These are phyloP conservation scores for Cantharellus anzutake DNA, from an alignment of 768 basidiomycete genomes.

Conservation along the genomic window DNA sequence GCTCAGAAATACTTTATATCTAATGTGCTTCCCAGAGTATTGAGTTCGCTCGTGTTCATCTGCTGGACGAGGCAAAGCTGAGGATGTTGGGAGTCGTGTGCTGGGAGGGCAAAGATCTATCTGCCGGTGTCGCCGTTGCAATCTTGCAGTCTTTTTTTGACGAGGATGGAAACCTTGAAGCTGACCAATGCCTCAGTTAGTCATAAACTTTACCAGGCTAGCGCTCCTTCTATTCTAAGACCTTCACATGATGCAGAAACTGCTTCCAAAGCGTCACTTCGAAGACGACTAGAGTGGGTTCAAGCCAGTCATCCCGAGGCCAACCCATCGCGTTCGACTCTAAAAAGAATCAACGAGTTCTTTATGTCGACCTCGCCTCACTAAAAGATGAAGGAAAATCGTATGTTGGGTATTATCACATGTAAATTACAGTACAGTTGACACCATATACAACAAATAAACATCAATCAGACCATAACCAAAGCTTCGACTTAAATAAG, in stretches of 20 bases:
- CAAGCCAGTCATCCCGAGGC: slow-evolving; percentile 52
- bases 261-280: slow-evolving; percentile 39
- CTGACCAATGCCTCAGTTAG: neutral
- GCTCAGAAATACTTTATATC: slow-evolving; percentile 32
- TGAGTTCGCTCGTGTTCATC: slow-evolving; percentile 24
- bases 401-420: too few species aligned
- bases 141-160: slow-evolving; percentile 41
- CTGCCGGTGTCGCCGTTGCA: slow-evolving; percentile 43
- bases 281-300: slow-evolving; percentile 69
- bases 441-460: too few species aligned
- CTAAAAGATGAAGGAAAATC: too few species aligned
- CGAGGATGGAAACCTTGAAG: slow-evolving; percentile 22
- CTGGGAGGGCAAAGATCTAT: slow-evolving; percentile 37
- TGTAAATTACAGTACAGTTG: too few species aligned
- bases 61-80: slow-evolving; percentile 15
- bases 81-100: slow-evolving; percentile 31
- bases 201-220: neutral
- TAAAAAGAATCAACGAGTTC: slow-evolving; percentile 64
- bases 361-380: slow-evolving; percentile 22
- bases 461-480: too few species aligned
- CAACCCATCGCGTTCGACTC: slow-evolving; percentile 67
- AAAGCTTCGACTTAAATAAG: too few species aligned
- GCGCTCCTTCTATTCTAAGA: neutral
- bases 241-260: neutral
- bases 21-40: slow-evolving; percentile 27